These are phyloP conservation scores for Vigna hirtella DNA, from an alignment of 306 rosid species.

Conservation along the genomic window DNA sequence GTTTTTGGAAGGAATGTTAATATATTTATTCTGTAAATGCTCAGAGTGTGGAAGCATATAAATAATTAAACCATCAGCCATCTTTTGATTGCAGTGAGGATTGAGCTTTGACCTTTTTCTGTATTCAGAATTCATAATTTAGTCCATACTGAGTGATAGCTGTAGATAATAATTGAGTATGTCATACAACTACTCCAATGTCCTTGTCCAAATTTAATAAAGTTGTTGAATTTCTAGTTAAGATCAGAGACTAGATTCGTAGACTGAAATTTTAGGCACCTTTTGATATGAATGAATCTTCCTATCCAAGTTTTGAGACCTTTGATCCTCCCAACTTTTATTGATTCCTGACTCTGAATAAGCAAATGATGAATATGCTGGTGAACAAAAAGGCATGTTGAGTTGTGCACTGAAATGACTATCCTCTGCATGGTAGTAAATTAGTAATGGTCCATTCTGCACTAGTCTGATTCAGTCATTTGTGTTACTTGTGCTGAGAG, in stretches of 20 bases:
- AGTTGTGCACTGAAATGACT: slow-evolving; percentile 9
- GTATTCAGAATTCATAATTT: background rate
- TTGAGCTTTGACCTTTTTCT: background rate
- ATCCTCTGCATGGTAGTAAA: background rate
- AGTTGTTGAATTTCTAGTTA: slow-evolving; percentile 6
- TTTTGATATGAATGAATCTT: background rate
- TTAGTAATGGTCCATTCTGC: slow-evolving; percentile 17
- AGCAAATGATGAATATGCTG: background rate
- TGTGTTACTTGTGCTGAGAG: background rate
- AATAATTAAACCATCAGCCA: background rate
- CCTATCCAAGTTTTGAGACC: background rate
- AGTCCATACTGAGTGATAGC: no score
- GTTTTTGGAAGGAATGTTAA: background rate
- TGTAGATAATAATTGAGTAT: background rate
- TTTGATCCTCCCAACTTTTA: background rate
- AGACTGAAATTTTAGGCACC: background rate
- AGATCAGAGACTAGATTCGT: background rate
- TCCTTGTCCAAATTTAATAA: slow-evolving; percentile 1
- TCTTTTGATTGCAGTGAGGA: background rate
- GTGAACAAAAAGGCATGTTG: background rate
- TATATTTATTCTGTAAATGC: background rate
- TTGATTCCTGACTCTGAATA: background rate
- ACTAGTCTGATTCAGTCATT: background rate
- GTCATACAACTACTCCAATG: background rate
- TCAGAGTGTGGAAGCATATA: background rate